Evolutionary conservation across 768 basidiomycete genomes (phyloP).

Genomic region (Coprinopsis sp.): DNA sequence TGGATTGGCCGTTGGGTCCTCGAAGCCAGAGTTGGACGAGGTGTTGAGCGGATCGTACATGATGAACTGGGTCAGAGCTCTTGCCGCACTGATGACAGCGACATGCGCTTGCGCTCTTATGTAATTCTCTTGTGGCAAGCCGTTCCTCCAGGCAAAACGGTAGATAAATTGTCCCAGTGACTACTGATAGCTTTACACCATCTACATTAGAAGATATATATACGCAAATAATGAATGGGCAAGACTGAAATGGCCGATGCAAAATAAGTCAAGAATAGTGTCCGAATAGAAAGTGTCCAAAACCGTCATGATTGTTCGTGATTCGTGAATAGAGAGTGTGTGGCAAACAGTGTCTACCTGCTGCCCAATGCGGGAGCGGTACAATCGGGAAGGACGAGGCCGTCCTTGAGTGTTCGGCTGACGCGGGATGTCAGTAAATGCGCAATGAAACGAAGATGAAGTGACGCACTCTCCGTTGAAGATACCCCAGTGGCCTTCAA

Average conservation of each 20-base stretch:
- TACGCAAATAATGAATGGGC: no score
- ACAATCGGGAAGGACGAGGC: slow-evolving; percentile 66
- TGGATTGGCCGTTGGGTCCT: slow-evolving; percentile 33
- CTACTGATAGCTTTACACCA: no score
- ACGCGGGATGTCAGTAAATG: slow-evolving; percentile 4
- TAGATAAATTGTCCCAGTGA: no score
- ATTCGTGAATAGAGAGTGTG: background rate
- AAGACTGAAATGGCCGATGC: no score
- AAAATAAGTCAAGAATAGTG: no score
- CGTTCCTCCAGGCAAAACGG: background rate
- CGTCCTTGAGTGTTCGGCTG: slow-evolving; percentile 66
- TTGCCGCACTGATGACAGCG: background rate
- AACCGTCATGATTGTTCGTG: slow-evolving; percentile 5
- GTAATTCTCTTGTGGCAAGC: background rate
- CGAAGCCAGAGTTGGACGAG: slow-evolving; percentile 49
- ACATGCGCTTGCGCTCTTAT: background rate
- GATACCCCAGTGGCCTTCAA: slow-evolving; percentile 57
- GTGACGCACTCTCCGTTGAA: slow-evolving; percentile 40
- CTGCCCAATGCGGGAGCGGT: slow-evolving; percentile 21
- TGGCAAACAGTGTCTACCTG: background rate
- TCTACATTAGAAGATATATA: no score
- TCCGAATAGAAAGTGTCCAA: no score
- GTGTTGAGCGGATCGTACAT: slow-evolving; percentile 77
- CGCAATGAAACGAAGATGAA: background rate
- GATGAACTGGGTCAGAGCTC: background rate